Base-by-base conservation (phyloP, 345 rosid genomes). In the Hypericum perforatum region DNA sequence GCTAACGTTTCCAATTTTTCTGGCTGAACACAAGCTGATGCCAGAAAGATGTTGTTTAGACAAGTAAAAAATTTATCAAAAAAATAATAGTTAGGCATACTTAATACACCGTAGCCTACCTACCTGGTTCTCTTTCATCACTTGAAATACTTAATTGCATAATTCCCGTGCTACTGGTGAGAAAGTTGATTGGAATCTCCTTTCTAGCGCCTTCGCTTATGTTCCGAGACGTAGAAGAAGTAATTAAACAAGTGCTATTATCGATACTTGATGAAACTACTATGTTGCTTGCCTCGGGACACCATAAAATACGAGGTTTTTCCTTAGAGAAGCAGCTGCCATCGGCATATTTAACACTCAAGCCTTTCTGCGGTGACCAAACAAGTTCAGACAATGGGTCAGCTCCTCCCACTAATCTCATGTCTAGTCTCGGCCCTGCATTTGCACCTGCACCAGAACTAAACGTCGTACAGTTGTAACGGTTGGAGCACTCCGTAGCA, bases 341-440 rank as follows among this genome's bases (percentile, higher is more conserved):
- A 62, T 87, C 85, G 14, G 96, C 83, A 70, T 81, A 79, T 73
- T 72, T 84, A 59, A 90, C 68, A 72, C 81, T 67, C 48, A 71
- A 79, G 52, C 98, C 96, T 70, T 67, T 80, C 51, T 67, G 78
- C 11, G 98, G 88, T 67, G 92, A 91, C 96, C 95, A 88, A 49
- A 92, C 98, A 53, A 92, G 76, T 75, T 92, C 96, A 52, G 86
- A 74, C 53, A 88, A 58, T 56, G 79, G 78, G 63, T 78, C 79
- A 9, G 82, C 54, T 11, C 83, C 54, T 11, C 83, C 70, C 60
- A 61, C 84, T 59, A 69, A 70, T 66, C 75, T 73, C 75, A 71
- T 63, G 63, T 70, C 61, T 37, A 60, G 55, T 39, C 69, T 71
- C 37, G 81, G 70, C 64, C 74, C 82, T 74, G 94, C 95, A 92